Evolutionary conservation across 768 basidiomycete species (phyloP).

Genomic region (Cystoderma amianthinum): DNA sequence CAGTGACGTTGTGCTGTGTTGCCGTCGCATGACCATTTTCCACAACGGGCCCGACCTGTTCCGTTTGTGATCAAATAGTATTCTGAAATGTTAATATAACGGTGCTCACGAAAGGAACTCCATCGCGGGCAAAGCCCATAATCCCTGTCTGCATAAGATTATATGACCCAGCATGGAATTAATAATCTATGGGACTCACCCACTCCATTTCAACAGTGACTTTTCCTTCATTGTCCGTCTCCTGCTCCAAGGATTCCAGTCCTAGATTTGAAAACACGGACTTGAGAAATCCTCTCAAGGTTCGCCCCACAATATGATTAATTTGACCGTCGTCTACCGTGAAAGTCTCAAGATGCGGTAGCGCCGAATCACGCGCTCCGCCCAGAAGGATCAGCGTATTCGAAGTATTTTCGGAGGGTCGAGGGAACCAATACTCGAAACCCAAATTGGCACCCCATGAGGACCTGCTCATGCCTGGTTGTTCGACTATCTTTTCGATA

Average conservation of each 20-base stretch:
- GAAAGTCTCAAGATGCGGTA: constrained; percentile 40
- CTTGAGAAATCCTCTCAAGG: constrained; percentile 56
- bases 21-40: neutral
- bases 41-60: no score
- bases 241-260: neutral
- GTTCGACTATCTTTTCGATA: neutral
- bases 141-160: constrained; percentile 61
- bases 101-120: constrained; percentile 60
- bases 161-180: neutral
- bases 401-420: constrained; percentile 32
- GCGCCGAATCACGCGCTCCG: constrained; percentile 47
- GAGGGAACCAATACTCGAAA: constrained; percentile 81
- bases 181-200: constrained; percentile 42
- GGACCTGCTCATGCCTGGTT: constrained; percentile 24
- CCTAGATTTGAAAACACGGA: constrained; percentile 42
- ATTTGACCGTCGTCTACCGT: constrained; percentile 51
- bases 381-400: constrained; percentile 66
- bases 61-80: no score
- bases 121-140: constrained; percentile 62
- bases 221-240: constrained; percentile 37
- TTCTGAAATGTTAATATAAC: no score
- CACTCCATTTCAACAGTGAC: constrained; percentile 74
- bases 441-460: constrained; percentile 47
- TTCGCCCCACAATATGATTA: constrained; percentile 36
- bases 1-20: neutral